A percentile compares a stretch with the other conserved stretches of the same genome.
These are phyloP conservation scores for Phytophthora niederhauseri DNA, from an alignment of 352 stramenopile species.

Conservation along the genomic window DNA sequence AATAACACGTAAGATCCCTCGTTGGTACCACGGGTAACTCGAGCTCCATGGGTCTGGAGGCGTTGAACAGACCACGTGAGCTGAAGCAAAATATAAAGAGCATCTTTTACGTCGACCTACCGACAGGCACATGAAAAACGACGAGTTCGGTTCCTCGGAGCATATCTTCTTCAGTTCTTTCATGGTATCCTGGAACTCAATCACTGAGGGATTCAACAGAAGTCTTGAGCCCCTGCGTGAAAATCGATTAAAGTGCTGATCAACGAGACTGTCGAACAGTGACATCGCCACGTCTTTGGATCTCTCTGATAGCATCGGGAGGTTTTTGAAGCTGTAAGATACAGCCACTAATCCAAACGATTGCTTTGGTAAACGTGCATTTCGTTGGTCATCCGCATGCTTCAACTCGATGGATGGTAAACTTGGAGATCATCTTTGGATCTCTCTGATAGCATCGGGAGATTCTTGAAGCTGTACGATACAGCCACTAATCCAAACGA, in stretches of 20 bases:
- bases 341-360: constrained; percentile 62
- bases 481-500: constrained; percentile 62
- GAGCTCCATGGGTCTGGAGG: constrained; percentile 69
- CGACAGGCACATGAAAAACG: constrained; percentile 71
- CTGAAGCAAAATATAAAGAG: not conserved
- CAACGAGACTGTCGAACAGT: constrained; percentile 64
- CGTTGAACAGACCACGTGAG: not conserved
- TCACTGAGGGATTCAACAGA: constrained; percentile 80
- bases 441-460: constrained; percentile 58
- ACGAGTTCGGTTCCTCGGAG: constrained; percentile 39
- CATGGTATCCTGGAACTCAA: constrained; percentile 83
- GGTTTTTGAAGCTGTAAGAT: constrained; percentile 59
- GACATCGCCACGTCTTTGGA: constrained; percentile 58
- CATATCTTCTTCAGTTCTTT: constrained; percentile 58
- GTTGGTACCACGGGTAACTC: constrained; percentile 56
- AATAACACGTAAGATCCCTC: constrained; percentile 77
- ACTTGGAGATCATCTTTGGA: constrained; percentile 62
- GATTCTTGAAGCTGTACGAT: constrained; percentile 58
- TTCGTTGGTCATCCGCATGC: not conserved
- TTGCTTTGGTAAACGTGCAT: constrained; percentile 23
- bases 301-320: constrained; percentile 57
- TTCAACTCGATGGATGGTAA: constrained; percentile 5
- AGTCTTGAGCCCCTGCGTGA: constrained; percentile 55
- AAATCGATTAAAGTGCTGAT: constrained; percentile 57
- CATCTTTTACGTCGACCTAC: constrained; percentile 31